Percentiles rank a stretch among this genome's conserved stretches.
phyloP scores from a whole-genome alignment of 148 eudicot species.

The Gaultheria prostrata region DNA sequence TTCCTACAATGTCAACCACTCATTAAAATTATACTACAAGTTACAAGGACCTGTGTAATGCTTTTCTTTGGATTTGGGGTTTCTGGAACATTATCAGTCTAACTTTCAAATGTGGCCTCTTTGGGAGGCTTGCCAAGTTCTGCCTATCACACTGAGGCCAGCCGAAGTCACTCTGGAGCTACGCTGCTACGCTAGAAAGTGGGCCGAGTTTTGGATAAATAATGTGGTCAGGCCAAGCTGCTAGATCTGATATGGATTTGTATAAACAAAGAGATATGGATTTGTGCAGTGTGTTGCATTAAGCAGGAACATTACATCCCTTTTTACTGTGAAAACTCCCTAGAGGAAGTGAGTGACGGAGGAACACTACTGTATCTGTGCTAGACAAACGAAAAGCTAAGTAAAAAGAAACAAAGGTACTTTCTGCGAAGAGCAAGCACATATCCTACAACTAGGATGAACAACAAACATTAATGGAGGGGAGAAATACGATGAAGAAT shows the following conservation, averaged over 20 bases:
- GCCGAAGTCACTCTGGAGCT: neutral
- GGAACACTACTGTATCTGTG: neutral
- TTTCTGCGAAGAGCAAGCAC: neutral
- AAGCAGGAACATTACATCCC: conserved; percentile 2
- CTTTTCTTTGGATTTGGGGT: neutral
- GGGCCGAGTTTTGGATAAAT: neutral
- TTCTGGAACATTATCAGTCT: neutral
- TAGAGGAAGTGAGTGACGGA: too few species aligned
- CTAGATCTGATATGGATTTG: neutral
- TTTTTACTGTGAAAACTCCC: neutral
- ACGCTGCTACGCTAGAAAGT: neutral
- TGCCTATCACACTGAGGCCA: neutral
- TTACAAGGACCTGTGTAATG: neutral
- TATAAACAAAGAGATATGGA: neutral
- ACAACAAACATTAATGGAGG: neutral
- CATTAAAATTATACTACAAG: neutral
- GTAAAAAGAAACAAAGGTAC: neutral
- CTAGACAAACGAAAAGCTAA: neutral
- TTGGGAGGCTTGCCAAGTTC: conserved; percentile 3
- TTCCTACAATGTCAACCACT: neutral
- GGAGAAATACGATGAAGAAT: neutral
- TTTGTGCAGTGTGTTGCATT: neutral
- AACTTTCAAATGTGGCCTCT: neutral
- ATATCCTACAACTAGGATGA: neutral
- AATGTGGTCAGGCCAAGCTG: neutral